Percentiles rank a stretch among this genome's conserved stretches.
These are phyloP conservation scores for Corylus heterophylla DNA, from an alignment of 306 rosid species.

Conservation along the genomic window DNA sequence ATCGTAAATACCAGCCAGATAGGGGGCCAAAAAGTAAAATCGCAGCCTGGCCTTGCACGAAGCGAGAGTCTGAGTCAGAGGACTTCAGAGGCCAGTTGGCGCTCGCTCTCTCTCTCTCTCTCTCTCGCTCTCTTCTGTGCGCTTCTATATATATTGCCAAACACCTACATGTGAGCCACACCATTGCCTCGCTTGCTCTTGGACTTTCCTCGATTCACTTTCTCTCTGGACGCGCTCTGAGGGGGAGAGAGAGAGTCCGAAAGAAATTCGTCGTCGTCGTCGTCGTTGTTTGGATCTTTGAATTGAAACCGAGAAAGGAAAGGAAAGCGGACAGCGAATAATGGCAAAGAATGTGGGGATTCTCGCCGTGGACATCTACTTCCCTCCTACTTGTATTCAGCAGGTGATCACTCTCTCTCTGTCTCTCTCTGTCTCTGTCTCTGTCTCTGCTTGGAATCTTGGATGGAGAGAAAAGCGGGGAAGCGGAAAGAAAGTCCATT, in stretches of 20 bases:
- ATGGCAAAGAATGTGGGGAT: conserved; percentile 93
- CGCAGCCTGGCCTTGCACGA: neutral
- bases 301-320: neutral
- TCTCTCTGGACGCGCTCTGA: neutral
- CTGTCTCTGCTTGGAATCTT: neutral
- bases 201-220: conserved; percentile 1
- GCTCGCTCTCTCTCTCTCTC: neutral
- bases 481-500: neutral
- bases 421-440: neutral
- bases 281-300: conserved; percentile 1
- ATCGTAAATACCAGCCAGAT: neutral
- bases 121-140: neutral
- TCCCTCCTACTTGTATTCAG: conserved; percentile 78
- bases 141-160: conserved; percentile 5
- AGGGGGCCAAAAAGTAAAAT: neutral
- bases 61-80: conserved; percentile 16
- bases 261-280: neutral
- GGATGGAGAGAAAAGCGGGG: neutral
- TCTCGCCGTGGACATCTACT: conserved; percentile 91
- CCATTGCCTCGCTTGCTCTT: conserved; percentile 8
- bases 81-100: neutral
- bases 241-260: conserved; percentile 4
- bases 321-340: neutral
- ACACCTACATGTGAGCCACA: conserved; percentile 21
- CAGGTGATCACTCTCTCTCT: conserved; percentile 58